Evolutionary conservation across 768 basidiomycete species (phyloP), one percentile per base, ranked within the genome.

Genomic region (Naganishia friedmannii): DNA sequence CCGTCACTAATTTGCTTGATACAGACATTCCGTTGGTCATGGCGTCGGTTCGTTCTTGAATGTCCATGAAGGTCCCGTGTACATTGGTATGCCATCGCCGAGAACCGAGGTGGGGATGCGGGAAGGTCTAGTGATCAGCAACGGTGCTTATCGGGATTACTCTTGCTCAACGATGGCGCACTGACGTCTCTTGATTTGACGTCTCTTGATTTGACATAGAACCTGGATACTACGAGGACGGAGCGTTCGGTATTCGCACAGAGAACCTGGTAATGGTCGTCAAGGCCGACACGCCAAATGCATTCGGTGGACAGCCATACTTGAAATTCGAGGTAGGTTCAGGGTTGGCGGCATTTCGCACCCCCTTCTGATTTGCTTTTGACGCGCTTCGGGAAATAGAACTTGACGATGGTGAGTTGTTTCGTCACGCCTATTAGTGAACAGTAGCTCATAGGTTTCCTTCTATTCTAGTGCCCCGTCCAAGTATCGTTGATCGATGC

Each of bases 31-130:
- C 5, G 96, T 94, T 23, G 93, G 93, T 0, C 95, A 97, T 75
- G 95, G 96, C 39, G 90, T 99, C 37, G 95, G 95, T 0, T 89
- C 91, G 73, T 98, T 90, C 83, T 82, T 98, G 66, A 96, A 96
- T 71, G 94, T 97, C 2, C 94, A 97, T 75, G 93, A 98, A 85
- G 89, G 89, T 5, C 87, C 86, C 6, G 60, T 63, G 26, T 63
- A 63, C 42, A 63, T 63, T 42, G 60, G 60, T 26, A 63, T 23
- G 23, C 60, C 60, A 2, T 63, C 60, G 1, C 21, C 60, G 7
- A 42, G 60, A 19, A 63, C 60, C 0, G 60, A 63, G 39, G 60
- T 63, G 19, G 60, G 60, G 13, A 42, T 63, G 60, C 60, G 91
- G 77, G 83, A 86, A 6, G 92, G 93, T 10, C 92, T 93, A 90